Evolutionary conservation across 2,329 filamentous ascomycete species (phyloP).

Genomic region (Fusarium sp.): DNA sequence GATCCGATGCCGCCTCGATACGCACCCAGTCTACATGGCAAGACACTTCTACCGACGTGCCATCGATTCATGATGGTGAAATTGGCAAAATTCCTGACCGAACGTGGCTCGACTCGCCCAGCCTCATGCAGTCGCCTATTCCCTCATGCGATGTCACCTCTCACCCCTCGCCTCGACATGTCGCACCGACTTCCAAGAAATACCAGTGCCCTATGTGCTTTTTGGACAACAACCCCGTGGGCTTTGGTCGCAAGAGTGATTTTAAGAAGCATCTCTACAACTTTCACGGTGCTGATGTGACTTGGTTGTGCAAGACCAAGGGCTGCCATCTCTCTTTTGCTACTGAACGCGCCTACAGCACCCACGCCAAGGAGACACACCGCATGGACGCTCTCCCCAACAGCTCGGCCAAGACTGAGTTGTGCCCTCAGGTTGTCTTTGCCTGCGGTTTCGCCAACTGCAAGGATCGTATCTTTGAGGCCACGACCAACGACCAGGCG

Average conservation of each 20-base stretch:
- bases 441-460: slow-evolving; percentile 58
- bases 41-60: slow-evolving; percentile 50
- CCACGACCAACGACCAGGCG: slow-evolving; percentile 52
- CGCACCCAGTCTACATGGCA: slow-evolving; percentile 55
- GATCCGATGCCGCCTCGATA: slow-evolving; percentile 56
- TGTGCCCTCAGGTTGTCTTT: slow-evolving; percentile 60
- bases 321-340: slow-evolving; percentile 58
- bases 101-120: slow-evolving; percentile 57
- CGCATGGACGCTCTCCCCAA: slow-evolving; percentile 56
- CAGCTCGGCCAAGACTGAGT: slow-evolving; percentile 55
- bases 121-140: slow-evolving; percentile 52
- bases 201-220: slow-evolving; percentile 61
- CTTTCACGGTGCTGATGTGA: slow-evolving; percentile 58
- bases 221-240: slow-evolving; percentile 59
- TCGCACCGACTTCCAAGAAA: slow-evolving; percentile 55
- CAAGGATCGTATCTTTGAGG: slow-evolving; percentile 59
- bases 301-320: slow-evolving; percentile 58
- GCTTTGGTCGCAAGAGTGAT: slow-evolving; percentile 61
- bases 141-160: slow-evolving; percentile 50
- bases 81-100: slow-evolving; percentile 50
- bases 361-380: slow-evolving; percentile 58
- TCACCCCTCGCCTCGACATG: slow-evolving; percentile 53
- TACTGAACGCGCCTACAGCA: slow-evolving; percentile 59
- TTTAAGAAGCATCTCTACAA: slow-evolving; percentile 64
- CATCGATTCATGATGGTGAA: slow-evolving; percentile 52